Evolutionary conservation across 352 stramenopile genomes (phyloP).

Genomic region (Phytopythium boreale): DNA sequence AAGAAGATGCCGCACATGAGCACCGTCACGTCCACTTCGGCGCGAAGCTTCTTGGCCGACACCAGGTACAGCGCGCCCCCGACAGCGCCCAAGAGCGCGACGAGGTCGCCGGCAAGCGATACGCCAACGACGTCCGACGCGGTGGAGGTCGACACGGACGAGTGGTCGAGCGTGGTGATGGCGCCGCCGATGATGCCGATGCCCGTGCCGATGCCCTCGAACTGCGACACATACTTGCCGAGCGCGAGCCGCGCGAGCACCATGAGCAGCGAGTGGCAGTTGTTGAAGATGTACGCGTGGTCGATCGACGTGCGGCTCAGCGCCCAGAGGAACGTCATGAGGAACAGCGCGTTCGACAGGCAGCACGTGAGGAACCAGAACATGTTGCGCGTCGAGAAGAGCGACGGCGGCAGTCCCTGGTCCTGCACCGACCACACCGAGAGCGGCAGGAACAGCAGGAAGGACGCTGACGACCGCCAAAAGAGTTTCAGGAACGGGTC

Average conservation of each 20-base stretch:
- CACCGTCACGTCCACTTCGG: conserved; percentile 62
- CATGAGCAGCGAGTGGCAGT: conserved; percentile 82
- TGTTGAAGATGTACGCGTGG: conserved; percentile 88
- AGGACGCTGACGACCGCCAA: conserved; percentile 72
- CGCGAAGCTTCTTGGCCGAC: conserved; percentile 64
- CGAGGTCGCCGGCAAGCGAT: conserved; percentile 63
- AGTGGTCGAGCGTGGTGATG: conserved; percentile 68
- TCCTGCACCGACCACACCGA: conserved; percentile 46
- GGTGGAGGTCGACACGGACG: conserved; percentile 12
- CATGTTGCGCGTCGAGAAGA: conserved; percentile 51
- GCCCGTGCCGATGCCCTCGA: conserved; percentile 70
- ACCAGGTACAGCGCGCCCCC: conserved; percentile 76
- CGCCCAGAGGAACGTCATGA: conserved; percentile 81
- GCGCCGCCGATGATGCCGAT: conserved; percentile 76
- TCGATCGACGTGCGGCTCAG: conserved; percentile 76
- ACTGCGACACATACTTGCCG: conserved; percentile 63
- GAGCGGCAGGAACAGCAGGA: conserved; percentile 70
- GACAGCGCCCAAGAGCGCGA: conserved; percentile 67
- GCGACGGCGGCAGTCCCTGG: conserved; percentile 39
- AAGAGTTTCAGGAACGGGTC: conserved; percentile 84
- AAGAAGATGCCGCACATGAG: conserved; percentile 68
- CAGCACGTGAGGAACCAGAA: conserved; percentile 68
- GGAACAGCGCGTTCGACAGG: conserved; percentile 69
- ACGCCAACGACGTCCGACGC: conserved; percentile 34
- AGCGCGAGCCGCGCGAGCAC: conserved; percentile 58